Percentiles rank a stretch among this genome's conserved stretches.
phyloP scores from a whole-genome alignment of 2,329 filamentous ascomycete species.

The Sporothrix dimorphospora region DNA sequence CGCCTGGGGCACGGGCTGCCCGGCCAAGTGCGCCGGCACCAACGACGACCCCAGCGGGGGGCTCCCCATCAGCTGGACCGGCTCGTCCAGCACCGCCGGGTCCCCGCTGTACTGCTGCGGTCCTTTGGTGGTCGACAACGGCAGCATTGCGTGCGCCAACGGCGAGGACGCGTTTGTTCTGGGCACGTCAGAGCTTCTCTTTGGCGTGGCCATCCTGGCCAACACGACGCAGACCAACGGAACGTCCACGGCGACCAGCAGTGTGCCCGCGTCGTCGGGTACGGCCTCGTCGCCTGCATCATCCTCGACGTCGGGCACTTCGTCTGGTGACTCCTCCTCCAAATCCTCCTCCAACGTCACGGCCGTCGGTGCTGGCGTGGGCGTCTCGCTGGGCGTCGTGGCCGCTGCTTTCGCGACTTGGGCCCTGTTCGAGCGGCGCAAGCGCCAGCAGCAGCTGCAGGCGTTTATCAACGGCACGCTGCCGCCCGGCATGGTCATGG shows the following conservation, averaged over 20 bases:
- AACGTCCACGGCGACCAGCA: not conserved
- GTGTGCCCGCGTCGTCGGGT: not conserved
- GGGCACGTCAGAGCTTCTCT: constrained; percentile 22
- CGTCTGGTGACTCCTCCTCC: not conserved
- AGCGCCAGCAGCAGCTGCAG: constrained; percentile 23
- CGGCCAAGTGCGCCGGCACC: constrained; percentile 22
- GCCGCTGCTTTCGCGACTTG: constrained; percentile 26
- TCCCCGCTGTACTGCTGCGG: constrained; percentile 30
- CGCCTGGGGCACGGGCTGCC: constrained; percentile 31
- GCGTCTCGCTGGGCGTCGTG: constrained; percentile 29
- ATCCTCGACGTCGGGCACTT: not conserved
- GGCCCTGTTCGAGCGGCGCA: constrained; percentile 31
- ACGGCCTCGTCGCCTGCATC: not conserved
- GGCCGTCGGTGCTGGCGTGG: constrained; percentile 31
- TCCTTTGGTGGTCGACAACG: constrained; percentile 6
- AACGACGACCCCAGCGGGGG: constrained; percentile 22
- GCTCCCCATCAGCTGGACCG: constrained; percentile 26
- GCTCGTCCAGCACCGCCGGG: constrained; percentile 11
- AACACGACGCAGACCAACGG: constrained; percentile 29
- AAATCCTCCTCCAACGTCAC: not conserved
- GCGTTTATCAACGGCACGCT: not conserved
- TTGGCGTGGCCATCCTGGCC: constrained; percentile 25
- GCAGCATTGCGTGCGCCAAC: constrained; percentile 26
- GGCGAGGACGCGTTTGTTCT: constrained; percentile 26
- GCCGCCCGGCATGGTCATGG: constrained; percentile 10